Evolutionary conservation across 805 yeast species (phyloP), one percentile per base, ranked within the genome.

Genomic region (Diddensiella transvaalensis): DNA sequence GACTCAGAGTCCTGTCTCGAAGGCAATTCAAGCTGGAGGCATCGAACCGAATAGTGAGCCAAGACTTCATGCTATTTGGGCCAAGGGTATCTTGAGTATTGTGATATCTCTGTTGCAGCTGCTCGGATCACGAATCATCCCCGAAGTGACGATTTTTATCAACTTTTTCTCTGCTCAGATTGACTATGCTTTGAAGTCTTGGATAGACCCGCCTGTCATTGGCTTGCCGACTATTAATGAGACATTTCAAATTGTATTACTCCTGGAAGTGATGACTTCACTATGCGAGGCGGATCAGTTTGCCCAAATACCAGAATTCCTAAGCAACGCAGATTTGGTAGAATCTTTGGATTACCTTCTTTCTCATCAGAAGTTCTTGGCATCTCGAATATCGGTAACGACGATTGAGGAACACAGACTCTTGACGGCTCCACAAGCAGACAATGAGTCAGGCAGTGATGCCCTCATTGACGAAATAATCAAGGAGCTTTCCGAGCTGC

Each of bases 301-400:
- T 41, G 39, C 30, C n/a, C 42, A 60, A 1, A 54, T 49, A 21
- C 39, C 44, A 13, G 49, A 40, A 3, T 18, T 44, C 32, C 23
- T 47, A 19, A 45, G 51, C 26, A 65, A 82, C 50, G 73, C 83
- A 50, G 79, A 76, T 22, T 75, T 90, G 52, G 69, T 73, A 3
- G 78, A 74, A 38, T 78, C 83, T 8, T 67, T 89, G 48, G 83
- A 78, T 47, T 86, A 87, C 55, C 72, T 90, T 36, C 72, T 87
- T 52, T 83, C 90, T 22, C 97, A 90, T 66, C 96, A 96, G 11
- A 88, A 87, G 64, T 89, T 82, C 56, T 69, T 90, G 52, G 75
- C 85, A 3, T 77, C 90, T 3, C 71, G 93, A 55, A 74, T 86
- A 2, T 72, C 76, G 2, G 78, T 90, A 2, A 75, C 83, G 2